These are phyloP conservation scores for Kurtzmaniella cleridarum DNA, from an alignment of 805 yeast species.

Conservation along the genomic window DNA sequence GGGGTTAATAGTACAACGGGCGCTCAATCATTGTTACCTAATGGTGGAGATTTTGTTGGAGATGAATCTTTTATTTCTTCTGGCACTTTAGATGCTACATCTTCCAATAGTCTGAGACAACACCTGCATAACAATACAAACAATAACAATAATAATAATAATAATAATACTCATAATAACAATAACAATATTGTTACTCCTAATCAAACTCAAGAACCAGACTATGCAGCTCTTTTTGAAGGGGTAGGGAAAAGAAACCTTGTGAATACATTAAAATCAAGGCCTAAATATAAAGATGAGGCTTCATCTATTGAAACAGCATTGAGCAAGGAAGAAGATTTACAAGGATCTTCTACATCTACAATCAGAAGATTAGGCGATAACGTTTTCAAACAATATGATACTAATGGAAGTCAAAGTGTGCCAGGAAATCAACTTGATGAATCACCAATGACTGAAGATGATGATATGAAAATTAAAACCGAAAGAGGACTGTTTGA, in stretches of 20 bases:
- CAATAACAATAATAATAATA: background rate
- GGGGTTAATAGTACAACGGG: slow-evolving; percentile 5
- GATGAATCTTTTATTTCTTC: background rate
- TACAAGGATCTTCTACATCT: background rate
- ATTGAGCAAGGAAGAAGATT: slow-evolving; percentile 2
- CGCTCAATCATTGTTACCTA: slow-evolving; percentile 2
- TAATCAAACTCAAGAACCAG: slow-evolving; percentile 22
- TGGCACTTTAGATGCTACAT: too few species aligned
- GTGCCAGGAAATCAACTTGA: background rate
- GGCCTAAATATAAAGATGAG: slow-evolving; percentile 18
- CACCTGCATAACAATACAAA: background rate
- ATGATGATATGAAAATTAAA: slow-evolving; percentile 33
- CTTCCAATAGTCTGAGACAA: background rate
- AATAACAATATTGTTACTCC: background rate
- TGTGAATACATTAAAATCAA: slow-evolving; percentile 20
- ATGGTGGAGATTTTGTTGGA: slow-evolving; percentile 2
- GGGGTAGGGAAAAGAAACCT: slow-evolving; percentile 36
- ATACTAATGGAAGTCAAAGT: background rate
- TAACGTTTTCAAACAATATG: too few species aligned
- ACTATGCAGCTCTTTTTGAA: slow-evolving; percentile 40
- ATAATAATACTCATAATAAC: background rate
- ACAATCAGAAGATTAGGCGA: too few species aligned
- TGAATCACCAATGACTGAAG: background rate
- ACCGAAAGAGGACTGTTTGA: slow-evolving; percentile 35
- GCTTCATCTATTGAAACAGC: too few species aligned